phyloP scores from a whole-genome alignment of 495 filamentous ascomycete species.

The Terfezia claveryi region DNA sequence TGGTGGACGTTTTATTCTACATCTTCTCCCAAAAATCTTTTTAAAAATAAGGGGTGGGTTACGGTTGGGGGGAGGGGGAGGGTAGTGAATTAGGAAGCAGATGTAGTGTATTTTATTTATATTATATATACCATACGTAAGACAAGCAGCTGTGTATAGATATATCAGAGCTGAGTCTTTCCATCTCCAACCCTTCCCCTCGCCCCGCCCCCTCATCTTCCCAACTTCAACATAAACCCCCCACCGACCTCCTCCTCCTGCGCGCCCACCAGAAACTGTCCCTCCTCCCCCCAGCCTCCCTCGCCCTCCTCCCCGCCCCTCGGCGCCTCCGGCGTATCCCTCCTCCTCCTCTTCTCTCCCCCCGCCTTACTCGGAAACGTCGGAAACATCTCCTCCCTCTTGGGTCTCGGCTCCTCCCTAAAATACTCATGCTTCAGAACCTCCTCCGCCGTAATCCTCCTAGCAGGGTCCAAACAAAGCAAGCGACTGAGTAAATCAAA shows the following conservation, averaged over 20 bases:
- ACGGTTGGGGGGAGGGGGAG: too few relatives aligned
- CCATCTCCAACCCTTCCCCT: not conserved
- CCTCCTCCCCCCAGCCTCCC: constrained; percentile 7
- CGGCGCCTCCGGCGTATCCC: constrained; percentile 71
- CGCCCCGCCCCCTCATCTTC: constrained; percentile 7
- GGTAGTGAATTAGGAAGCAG: too few relatives aligned
- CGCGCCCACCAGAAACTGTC: constrained; percentile 50
- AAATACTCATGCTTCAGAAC: constrained; percentile 69
- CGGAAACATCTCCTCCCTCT: constrained; percentile 67
- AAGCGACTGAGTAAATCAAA: constrained; percentile 42
- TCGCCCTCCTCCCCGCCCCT: constrained; percentile 50
- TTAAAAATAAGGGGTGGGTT: too few relatives aligned
- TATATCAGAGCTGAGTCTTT: too few relatives aligned
- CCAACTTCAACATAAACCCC: constrained; percentile 62
- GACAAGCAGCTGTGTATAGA: too few relatives aligned
- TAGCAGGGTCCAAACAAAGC: constrained; percentile 51
- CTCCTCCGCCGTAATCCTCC: constrained; percentile 42
- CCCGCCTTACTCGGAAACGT: constrained; percentile 89
- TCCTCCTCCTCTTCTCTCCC: constrained; percentile 56
- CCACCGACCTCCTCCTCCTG: constrained; percentile 56
- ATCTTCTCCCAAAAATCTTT: too few relatives aligned
- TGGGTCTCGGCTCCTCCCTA: constrained; percentile 67
- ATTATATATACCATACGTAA: too few relatives aligned
- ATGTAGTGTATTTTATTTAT: too few relatives aligned
- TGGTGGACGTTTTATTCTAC: too few relatives aligned